Base-by-base conservation (phyloP, 306 rosid genomes). In the Cajanus cajan region DNA sequence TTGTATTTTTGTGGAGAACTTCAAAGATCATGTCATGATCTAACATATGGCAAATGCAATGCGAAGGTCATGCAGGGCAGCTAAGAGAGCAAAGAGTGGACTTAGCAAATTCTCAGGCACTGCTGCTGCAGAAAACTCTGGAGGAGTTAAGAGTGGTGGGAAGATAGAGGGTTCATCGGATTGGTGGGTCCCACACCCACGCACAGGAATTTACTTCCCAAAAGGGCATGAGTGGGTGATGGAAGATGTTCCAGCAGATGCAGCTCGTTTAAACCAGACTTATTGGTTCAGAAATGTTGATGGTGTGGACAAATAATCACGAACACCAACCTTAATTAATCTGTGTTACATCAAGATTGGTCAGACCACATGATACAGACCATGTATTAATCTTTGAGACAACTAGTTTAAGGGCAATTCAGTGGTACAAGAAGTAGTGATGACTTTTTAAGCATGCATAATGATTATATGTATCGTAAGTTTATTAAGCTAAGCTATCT, bases 151-250 rank as follows among this genome's bases (percentile, higher is more conserved):
- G 16, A 48, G 2, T n/a, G 24, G 71, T 69, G 78, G 69, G 65
- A 54, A n/a, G 61, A 45, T 40, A 21, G 78, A 73, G 28, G 79
- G 64, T 31, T 70, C 77, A 21, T 28, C 71, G 3, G 31, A 28
- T 8, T 67, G 47, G 57, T 91, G 98, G 98, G 84, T 84, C 11
- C 98, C 96, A 0, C 90, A 93, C 80, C 88, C 88, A 2, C 87
- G 86, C 18, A 89, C 94, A 4, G 94, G 94, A 24, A 88, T 93
- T 68, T 93, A 89, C 70, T 82, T 84, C 22, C 98, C 98, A 2
- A 66, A 78, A 77, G 98, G 98, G 15, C 94, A 87, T 67, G 98
- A 93, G 21, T 13, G 83, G 85, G 91, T 91, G 31, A 83, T 93
- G 86, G 84, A 87, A 4, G 96, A 87, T 73, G 87, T 93, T 37